Evolutionary conservation across 306 rosid genomes (phyloP).

Genomic region (Cicer bijugum): DNA sequence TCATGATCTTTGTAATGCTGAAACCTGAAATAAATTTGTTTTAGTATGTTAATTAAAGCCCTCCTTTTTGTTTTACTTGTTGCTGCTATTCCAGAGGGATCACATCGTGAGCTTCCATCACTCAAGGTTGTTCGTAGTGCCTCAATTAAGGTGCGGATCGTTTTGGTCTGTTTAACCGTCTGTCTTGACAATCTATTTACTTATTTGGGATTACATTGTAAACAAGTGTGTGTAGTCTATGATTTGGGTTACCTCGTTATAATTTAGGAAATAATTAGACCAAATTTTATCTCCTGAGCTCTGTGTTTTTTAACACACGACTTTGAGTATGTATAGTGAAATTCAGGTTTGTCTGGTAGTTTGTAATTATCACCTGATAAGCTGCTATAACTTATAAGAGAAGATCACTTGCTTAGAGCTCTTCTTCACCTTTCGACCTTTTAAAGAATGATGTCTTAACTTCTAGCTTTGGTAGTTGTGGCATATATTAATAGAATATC

Average conservation of each 20-base stretch:
- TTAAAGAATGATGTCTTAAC: neutral
- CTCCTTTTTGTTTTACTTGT: slow-evolving; percentile 18
- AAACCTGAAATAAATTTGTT: slow-evolving; percentile 26
- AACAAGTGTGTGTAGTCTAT: neutral
- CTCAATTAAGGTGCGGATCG: slow-evolving; percentile 63
- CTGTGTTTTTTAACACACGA: neutral
- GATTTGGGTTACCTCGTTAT: slow-evolving; percentile 1
- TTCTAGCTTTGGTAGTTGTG: neutral
- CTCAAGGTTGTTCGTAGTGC: slow-evolving; percentile 73
- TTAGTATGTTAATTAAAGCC: slow-evolving; percentile 11
- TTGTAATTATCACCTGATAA: neutral
- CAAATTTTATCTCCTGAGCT: slow-evolving; percentile 11
- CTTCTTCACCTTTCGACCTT: neutral
- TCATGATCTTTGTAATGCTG: neutral
- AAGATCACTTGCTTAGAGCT: neutral
- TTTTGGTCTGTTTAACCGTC: slow-evolving; percentile 32
- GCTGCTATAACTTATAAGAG: neutral
- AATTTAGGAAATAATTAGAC: slow-evolving; percentile 10
- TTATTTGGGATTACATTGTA: slow-evolving; percentile 8
- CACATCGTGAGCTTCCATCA: slow-evolving; percentile 93
- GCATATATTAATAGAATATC: neutral
- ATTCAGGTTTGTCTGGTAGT: neutral
- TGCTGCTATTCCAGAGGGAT: slow-evolving; percentile 70
- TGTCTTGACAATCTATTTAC: slow-evolving; percentile 4
- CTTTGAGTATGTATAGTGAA: neutral